phyloP scores from a whole-genome alignment of 129 eudicot genomes.

The Pulicaria dysenterica region DNA sequence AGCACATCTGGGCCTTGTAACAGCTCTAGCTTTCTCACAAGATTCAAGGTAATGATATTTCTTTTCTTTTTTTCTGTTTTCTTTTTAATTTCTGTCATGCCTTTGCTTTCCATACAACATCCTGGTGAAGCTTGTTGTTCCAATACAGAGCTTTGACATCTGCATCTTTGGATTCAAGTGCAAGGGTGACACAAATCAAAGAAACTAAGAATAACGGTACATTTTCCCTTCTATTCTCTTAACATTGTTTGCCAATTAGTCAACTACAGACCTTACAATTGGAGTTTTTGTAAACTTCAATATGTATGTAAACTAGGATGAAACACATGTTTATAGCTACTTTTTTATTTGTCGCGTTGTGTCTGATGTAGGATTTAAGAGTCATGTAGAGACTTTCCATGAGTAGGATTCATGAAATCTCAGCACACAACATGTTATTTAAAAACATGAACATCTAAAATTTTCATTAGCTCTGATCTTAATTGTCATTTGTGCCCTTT shows the following conservation, averaged over 20 bases:
- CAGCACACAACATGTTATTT: no score
- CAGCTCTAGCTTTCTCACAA: constrained; percentile 71
- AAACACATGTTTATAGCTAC: no score
- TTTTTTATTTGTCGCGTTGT: no score
- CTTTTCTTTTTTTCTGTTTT: background rate
- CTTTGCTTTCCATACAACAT: constrained; percentile 4
- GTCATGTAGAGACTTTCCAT: no score
- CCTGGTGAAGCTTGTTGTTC: constrained; percentile 12
- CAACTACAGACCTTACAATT: no score
- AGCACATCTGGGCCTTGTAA: constrained; percentile 90
- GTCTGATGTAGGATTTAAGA: no score
- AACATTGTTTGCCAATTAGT: background rate
- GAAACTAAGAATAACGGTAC: constrained; percentile 65
- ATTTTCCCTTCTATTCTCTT: constrained; percentile 17
- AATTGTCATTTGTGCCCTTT: constrained; percentile 6
- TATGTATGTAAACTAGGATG: no score
- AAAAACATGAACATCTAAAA: no score
- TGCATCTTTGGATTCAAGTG: constrained; percentile 82
- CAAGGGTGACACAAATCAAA: constrained; percentile 69
- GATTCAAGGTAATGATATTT: constrained; percentile 62
- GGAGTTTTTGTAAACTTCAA: no score
- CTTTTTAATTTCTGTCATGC: background rate
- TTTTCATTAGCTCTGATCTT: background rate
- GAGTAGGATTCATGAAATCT: no score
- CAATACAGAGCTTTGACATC: constrained; percentile 71